These are phyloP conservation scores for Fusarium acutatum DNA, from an alignment of 2,329 filamentous ascomycete genomes.

Conservation along the genomic window DNA sequence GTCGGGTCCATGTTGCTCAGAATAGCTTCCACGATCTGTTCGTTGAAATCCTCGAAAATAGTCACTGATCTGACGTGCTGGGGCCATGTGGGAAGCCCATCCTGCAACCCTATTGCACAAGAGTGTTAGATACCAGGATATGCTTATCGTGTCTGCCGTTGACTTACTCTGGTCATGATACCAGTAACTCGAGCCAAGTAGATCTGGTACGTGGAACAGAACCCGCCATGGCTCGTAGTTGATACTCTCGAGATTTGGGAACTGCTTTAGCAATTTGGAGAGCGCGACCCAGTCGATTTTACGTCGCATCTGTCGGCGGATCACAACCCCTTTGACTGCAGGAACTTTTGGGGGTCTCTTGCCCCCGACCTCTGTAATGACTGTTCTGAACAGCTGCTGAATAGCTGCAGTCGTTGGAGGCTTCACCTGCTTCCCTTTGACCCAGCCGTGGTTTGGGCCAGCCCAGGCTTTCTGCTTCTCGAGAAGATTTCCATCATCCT, in stretches of 20 bases:
- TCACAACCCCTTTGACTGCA: neutral
- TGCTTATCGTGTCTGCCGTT: neutral
- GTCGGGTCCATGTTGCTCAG: neutral
- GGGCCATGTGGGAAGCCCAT: neutral
- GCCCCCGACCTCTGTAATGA: rapidly evolving
- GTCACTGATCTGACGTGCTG: neutral
- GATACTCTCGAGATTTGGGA: neutral
- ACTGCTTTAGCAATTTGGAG: neutral
- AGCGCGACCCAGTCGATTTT: neutral
- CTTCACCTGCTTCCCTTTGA: neutral
- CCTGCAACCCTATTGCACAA: neutral
- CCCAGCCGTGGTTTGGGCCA: neutral
- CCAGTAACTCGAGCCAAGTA: neutral
- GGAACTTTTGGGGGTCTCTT: neutral
- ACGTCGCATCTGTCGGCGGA: neutral
- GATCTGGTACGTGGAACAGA: neutral
- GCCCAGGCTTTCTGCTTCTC: neutral
- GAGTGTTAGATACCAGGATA: neutral
- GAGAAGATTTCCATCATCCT: neutral
- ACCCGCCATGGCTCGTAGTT: neutral
- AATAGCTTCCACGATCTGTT: neutral
- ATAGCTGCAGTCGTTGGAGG: neutral
- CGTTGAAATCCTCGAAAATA: neutral
- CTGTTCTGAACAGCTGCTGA: neutral
- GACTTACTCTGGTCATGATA: neutral